phyloP scores from a whole-genome alignment of 2,329 filamentous ascomycete species.

The Aspergillus felis region DNA sequence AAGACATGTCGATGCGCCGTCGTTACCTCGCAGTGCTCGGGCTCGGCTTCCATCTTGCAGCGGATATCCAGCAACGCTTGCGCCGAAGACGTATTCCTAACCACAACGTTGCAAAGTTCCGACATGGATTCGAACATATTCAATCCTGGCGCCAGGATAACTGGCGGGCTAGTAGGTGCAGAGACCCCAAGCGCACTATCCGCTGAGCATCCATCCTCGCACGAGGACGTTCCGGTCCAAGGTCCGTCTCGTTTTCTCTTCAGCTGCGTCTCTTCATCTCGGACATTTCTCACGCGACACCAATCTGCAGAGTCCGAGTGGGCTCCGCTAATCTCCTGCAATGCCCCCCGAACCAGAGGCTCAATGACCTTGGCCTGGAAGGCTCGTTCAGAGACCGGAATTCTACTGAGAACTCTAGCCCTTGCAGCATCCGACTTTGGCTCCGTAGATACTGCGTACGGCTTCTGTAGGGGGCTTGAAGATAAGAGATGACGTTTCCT shows the following conservation, averaged over 20 bases:
- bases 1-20: slow-evolving; percentile 22
- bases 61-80: slow-evolving; percentile 13
- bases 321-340: slow-evolving; percentile 27
- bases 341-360: slow-evolving; percentile 37
- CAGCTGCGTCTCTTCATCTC: slow-evolving; percentile 6
- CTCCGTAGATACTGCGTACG: slow-evolving; percentile 47
- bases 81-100: slow-evolving; percentile 29
- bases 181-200: not conserved
- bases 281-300: slow-evolving; percentile 28
- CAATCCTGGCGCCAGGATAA: slow-evolving; percentile 30
- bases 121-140: slow-evolving; percentile 27
- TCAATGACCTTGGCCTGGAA: slow-evolving; percentile 26
- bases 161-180: slow-evolving; percentile 17
- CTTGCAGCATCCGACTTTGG: slow-evolving; percentile 48
- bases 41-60: not conserved
- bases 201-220: not conserved
- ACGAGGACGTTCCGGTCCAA: not conserved
- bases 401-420: slow-evolving; percentile 34
- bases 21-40: not conserved
- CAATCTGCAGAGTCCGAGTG: slow-evolving; percentile 21
- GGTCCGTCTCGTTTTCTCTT: not conserved
- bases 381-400: slow-evolving; percentile 28
- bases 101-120: slow-evolving; percentile 20
- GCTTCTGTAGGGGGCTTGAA: slow-evolving; percentile 39
- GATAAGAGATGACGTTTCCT: slow-evolving; percentile 40